Percentiles rank a stretch among this genome's conserved stretches.
Evolutionary conservation across 805 yeast species (phyloP).

Genomic region (Hanseniaspora taiwanica): DNA sequence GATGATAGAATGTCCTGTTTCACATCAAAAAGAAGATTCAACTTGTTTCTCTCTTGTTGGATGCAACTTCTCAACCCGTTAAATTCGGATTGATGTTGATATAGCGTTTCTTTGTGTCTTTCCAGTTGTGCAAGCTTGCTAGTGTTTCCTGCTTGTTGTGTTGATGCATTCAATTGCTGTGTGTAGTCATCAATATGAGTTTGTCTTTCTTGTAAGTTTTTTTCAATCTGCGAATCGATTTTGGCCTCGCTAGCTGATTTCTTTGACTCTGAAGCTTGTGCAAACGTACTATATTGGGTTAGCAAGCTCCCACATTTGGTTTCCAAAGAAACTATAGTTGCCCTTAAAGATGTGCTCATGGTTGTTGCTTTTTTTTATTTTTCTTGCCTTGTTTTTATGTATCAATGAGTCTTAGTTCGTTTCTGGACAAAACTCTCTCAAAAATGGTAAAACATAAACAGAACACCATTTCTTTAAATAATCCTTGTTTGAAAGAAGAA

Average conservation of each 20-base stretch:
- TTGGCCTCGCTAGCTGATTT: slow-evolving; percentile 36
- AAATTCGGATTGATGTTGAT: slow-evolving; percentile 56
- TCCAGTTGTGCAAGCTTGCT: slow-evolving; percentile 30
- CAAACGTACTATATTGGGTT: slow-evolving; percentile 40
- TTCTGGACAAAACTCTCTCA: not conserved
- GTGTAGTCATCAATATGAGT: slow-evolving; percentile 36
- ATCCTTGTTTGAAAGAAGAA: not conserved
- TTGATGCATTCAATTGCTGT: slow-evolving; percentile 18
- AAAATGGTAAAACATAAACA: slow-evolving; percentile 7
- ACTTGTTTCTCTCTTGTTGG: slow-evolving; percentile 61
- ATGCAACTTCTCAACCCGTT: slow-evolving; percentile 44
- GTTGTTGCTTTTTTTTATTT: not conserved
- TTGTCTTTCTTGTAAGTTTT: slow-evolving; percentile 38
- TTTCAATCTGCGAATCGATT: slow-evolving; percentile 36
- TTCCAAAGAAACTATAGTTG: slow-evolving; percentile 55
- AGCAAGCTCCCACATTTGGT: slow-evolving; percentile 47
- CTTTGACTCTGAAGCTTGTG: slow-evolving; percentile 35
- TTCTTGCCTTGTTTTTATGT: not conserved
- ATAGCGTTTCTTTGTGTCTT: slow-evolving; percentile 54
- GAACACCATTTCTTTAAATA: slow-evolving; percentile 18
- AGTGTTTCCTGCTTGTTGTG: slow-evolving; percentile 40
- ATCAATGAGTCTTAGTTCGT: too few relatives aligned
- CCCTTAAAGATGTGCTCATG: slow-evolving; percentile 35
- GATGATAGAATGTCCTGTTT: slow-evolving; percentile 68
- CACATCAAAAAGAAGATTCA: slow-evolving; percentile 62